These are phyloP conservation scores for Thymus quinquecostatus DNA, from an alignment of 257 asterid genomes.

Conservation along the genomic window DNA sequence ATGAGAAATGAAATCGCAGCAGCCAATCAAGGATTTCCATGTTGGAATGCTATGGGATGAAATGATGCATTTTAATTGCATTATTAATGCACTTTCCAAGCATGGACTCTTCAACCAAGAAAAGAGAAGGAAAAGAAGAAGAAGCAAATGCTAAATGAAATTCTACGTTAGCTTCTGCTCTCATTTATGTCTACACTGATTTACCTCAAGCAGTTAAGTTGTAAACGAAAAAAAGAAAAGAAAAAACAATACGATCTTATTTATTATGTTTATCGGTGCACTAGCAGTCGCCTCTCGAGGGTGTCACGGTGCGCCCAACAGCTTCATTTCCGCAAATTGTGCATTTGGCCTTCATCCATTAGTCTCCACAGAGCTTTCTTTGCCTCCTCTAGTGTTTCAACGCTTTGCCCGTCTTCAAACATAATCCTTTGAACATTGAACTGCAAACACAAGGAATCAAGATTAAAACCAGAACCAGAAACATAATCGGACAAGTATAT, in stretches of 20 bases:
- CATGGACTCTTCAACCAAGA: too few relatives aligned
- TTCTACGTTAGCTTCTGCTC: too few relatives aligned
- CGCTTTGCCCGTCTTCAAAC: conserved; percentile 67
- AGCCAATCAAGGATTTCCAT: conserved; percentile 18
- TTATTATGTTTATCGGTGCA: conserved; percentile 7
- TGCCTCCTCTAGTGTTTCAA: conserved; percentile 88
- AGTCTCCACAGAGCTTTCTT: conserved; percentile 76
- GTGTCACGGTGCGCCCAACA: too few relatives aligned
- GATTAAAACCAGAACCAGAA: not conserved
- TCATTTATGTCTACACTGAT: not conserved
- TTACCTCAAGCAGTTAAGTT: conserved; percentile 1
- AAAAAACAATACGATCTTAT: conserved; percentile 5
- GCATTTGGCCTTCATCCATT: conserved; percentile 58
- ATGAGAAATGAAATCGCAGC: conserved; percentile 13
- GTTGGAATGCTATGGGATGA: not conserved
- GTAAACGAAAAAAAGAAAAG: not conserved
- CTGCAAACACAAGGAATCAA: conserved; percentile 36
- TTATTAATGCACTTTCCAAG: not conserved
- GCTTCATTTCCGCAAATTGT: conserved; percentile 57
- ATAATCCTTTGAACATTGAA: conserved; percentile 81
- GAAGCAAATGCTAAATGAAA: too few relatives aligned
- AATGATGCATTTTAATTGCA: conserved; percentile 9
- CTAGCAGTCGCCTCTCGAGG: not conserved
- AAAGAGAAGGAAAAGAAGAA: too few relatives aligned
- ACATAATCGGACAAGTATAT: not conserved